A percentile compares a stretch with the other conserved stretches of the same genome.
Evolutionary conservation across 345 rosid species (phyloP).

Genomic region (Eucalyptus microcorys): DNA sequence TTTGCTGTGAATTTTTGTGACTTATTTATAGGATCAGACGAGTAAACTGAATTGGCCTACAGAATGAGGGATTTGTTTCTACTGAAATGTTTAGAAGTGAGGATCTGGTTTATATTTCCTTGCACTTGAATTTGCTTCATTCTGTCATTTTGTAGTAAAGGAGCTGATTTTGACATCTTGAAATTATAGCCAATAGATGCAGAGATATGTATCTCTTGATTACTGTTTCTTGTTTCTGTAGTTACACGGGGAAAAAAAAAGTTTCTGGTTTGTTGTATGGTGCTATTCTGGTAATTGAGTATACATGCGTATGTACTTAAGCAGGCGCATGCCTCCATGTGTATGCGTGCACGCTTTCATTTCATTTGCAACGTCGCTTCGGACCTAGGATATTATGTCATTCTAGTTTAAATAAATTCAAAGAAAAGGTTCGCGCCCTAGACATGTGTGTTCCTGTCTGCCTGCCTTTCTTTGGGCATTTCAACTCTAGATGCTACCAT

Average conservation of each 20-base stretch:
- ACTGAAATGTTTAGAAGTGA: not conserved
- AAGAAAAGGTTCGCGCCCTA: too few species aligned
- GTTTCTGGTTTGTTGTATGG: not conserved
- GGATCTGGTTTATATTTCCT: not conserved
- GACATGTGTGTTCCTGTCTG: not conserved
- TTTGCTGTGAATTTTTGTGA: not conserved
- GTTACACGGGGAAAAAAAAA: not conserved
- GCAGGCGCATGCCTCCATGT: not conserved
- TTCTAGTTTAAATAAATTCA: not conserved
- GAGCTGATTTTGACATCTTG: not conserved
- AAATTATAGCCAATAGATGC: not conserved
- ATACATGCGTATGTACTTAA: not conserved
- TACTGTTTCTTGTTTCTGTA: not conserved
- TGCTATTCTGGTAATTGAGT: not conserved
- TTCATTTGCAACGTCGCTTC: not conserved
- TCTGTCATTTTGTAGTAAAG: not conserved
- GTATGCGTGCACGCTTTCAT: not conserved
- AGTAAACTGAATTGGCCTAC: not conserved
- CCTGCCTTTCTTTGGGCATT: not conserved
- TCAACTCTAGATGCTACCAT: not conserved
- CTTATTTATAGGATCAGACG: not conserved
- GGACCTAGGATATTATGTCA: not conserved
- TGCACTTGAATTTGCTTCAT: not conserved
- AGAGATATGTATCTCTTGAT: not conserved
- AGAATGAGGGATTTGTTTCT: not conserved